phyloP scores from a whole-genome alignment of 176 grass and related monocot species.

The Carex myosuroides region DNA sequence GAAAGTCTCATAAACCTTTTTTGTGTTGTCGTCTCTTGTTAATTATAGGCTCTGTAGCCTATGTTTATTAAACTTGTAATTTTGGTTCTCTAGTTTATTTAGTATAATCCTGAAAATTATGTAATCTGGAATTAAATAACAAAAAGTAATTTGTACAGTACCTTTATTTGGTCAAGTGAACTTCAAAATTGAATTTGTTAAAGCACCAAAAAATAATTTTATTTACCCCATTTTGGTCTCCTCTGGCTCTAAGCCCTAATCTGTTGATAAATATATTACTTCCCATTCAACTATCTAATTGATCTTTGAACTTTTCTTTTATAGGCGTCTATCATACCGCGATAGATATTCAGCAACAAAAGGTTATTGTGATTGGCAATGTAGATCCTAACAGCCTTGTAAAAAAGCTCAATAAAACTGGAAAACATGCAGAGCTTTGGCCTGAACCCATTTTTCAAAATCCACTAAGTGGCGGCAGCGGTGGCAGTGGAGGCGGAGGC shows the following conservation, averaged over 20 bases:
- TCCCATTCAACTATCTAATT: not conserved
- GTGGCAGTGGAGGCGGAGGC: conserved; percentile 12
- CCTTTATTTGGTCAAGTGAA: not conserved
- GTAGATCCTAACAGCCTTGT: conserved; percentile 65
- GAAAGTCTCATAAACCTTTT: not conserved
- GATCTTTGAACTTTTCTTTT: not conserved
- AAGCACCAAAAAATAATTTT: no score
- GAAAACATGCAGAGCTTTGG: conserved; percentile 96
- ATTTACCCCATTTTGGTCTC: no score
- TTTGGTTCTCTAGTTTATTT: not conserved
- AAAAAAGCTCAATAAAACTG: conserved; percentile 83
- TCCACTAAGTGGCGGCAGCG: not conserved
- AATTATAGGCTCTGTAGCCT: not conserved
- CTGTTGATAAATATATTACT: not conserved
- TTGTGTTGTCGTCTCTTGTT: not conserved
- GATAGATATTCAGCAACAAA: conserved; percentile 76
- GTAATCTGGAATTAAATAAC: not conserved
- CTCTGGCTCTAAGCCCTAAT: no score
- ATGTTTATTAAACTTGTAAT: not conserved
- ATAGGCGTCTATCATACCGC: conserved; percentile 75
- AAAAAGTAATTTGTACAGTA: not conserved
- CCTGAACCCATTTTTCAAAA: conserved; percentile 37
- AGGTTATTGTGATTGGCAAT: conserved; percentile 76
- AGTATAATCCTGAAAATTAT: not conserved
- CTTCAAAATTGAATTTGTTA: not conserved